These are phyloP conservation scores for Monilinia fructicola DNA, from an alignment of 2,329 filamentous ascomycete species.

Conservation along the genomic window DNA sequence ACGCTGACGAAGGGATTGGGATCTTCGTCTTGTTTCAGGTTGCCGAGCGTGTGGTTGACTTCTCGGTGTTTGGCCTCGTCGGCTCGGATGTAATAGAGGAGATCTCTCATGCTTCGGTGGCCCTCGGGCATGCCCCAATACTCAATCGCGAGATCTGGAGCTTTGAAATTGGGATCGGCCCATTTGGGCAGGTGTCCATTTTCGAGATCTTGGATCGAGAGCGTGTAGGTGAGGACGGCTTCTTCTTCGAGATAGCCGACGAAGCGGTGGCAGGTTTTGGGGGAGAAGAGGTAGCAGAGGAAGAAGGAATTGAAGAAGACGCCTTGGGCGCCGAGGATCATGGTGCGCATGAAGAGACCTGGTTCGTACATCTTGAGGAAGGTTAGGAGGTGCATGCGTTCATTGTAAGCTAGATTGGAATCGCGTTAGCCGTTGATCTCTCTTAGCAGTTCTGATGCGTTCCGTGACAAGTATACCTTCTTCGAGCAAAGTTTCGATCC, in stretches of 20 bases:
- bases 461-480: not conserved
- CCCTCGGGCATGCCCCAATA: constrained; percentile 96
- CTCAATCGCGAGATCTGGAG: constrained; percentile 83
- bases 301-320: constrained; percentile 97
- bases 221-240: constrained; percentile 91
- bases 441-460: constrained; percentile 71
- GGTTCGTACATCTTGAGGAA: constrained; percentile 91
- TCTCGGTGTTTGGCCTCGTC: constrained; percentile 87
- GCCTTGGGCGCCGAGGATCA: constrained; percentile 90
- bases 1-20: constrained; percentile 88
- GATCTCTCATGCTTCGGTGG: constrained; percentile 76
- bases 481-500: constrained; percentile 89
- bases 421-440: constrained; percentile 48
- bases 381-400: constrained; percentile 88
- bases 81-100: constrained; percentile 86
- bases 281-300: constrained; percentile 80
- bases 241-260: constrained; percentile 98
- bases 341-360: constrained; percentile 78
- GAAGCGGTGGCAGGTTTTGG: constrained; percentile 88
- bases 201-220: constrained; percentile 84
- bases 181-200: constrained; percentile 80
- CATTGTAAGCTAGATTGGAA: constrained; percentile 81
- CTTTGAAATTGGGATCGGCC: constrained; percentile 65
- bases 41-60: constrained; percentile 90
- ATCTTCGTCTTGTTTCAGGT: constrained; percentile 81